Percentiles rank a stretch among this genome's conserved stretches.
Evolutionary conservation across 139 green algal genomes (phyloP).

Genomic region (Haematococcus sp.): DNA sequence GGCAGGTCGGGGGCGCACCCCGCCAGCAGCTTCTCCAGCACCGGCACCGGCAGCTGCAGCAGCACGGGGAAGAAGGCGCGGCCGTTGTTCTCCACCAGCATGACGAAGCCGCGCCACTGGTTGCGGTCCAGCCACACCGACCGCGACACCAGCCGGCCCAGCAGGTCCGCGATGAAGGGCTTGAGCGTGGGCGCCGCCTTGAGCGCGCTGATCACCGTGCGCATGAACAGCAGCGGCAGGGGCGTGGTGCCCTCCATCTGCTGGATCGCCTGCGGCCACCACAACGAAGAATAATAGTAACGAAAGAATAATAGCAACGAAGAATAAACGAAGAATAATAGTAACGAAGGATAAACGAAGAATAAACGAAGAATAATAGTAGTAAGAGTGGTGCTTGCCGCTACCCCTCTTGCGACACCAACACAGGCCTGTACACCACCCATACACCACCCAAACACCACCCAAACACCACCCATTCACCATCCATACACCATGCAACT

Average conservation of each 20-base stretch:
- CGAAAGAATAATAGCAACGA: no score
- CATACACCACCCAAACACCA: no score
- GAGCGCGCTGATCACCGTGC: slow-evolving; percentile 64
- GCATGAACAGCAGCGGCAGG: slow-evolving; percentile 70
- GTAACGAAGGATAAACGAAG: neutral
- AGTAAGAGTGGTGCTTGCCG: no score
- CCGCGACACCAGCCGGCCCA: slow-evolving; percentile 59
- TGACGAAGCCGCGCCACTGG: slow-evolving; percentile 81
- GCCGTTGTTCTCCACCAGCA: slow-evolving; percentile 58
- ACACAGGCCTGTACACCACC: no score
- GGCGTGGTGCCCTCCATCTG: slow-evolving; percentile 43
- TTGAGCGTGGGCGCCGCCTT: slow-evolving; percentile 49
- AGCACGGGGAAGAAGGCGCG: slow-evolving; percentile 62
- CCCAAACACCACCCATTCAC: no score
- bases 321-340: no score
- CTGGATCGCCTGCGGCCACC: slow-evolving; percentile 1
- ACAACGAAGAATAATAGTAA: no score
- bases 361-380: no score
- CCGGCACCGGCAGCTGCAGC: slow-evolving; percentile 26
- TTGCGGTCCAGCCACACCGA: slow-evolving; percentile 64
- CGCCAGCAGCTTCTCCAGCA: slow-evolving; percentile 16
- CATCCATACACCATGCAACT: no score
- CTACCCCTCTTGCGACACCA: no score
- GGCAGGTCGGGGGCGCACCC: neutral
- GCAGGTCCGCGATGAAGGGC: slow-evolving; percentile 55